Conservation (phyloP, 179 eudicot species). For the Spergularia azorica region DNA sequence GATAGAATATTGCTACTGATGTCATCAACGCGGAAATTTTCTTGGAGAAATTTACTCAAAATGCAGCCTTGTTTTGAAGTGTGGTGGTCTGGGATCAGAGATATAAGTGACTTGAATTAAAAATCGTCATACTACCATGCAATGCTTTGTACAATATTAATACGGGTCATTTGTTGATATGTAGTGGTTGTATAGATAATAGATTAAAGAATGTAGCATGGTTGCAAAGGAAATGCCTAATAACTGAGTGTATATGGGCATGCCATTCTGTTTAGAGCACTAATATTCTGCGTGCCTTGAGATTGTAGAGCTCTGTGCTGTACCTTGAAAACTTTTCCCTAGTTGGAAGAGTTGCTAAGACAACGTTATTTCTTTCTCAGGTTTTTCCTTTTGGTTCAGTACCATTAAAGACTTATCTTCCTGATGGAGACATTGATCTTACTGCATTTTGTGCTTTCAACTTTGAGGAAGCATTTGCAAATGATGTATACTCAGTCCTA, state of each 20-base stretch:
- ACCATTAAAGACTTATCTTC: conserved; percentile 90
- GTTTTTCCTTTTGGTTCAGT: conserved; percentile 89
- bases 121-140: background rate
- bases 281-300: background rate
- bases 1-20: too few relatives aligned
- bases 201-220: too few relatives aligned
- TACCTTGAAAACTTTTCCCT: background rate
- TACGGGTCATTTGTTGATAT: too few relatives aligned
- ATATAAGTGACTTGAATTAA: background rate
- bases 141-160: too few relatives aligned
- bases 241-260: background rate
- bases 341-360: background rate
- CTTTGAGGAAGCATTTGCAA: conserved; percentile 63
- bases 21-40: too few relatives aligned
- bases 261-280: background rate
- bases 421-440: conserved; percentile 94
- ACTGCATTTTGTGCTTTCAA: conserved; percentile 67
- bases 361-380: conserved; percentile 39
- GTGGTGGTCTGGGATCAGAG: background rate
- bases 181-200: too few relatives aligned
- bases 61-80: too few relatives aligned
- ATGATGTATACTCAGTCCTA: conserved; percentile 54
- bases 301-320: background rate
- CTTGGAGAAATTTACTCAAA: too few relatives aligned
- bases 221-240: background rate